These are phyloP conservation scores for Phlebiopsis flavidoalba DNA, from an alignment of 768 basidiomycete species.

Conservation along the genomic window DNA sequence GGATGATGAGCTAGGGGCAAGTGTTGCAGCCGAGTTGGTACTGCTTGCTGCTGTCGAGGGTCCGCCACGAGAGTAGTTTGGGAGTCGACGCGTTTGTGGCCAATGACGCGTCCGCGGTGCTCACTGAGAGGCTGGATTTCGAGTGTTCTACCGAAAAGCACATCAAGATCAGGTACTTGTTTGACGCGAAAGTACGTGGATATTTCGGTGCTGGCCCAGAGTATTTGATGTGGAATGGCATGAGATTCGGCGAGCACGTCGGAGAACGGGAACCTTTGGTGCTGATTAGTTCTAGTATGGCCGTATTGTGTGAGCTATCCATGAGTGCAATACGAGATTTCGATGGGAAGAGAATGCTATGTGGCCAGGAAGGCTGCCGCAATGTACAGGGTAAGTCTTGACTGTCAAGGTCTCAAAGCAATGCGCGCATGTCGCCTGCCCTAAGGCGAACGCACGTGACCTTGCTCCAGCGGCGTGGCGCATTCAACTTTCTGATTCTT, in stretches of 20 bases:
- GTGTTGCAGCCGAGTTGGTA: not conserved
- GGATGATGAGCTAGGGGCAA: not conserved
- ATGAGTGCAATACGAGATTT: too few species aligned
- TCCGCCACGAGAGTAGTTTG: slow-evolving; percentile 11
- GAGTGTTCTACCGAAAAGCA: not conserved
- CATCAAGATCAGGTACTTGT: slow-evolving; percentile 16
- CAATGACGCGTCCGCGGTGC: too few species aligned
- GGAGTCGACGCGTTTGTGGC: not conserved
- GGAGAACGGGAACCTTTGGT: slow-evolving; percentile 20
- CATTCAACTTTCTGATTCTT: too few species aligned
- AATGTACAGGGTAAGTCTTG: too few species aligned
- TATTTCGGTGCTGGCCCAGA: slow-evolving; percentile 65
- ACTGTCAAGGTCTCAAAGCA: too few species aligned
- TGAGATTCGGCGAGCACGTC: slow-evolving; percentile 58
- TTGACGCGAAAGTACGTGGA: slow-evolving; percentile 68
- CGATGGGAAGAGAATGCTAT: too few species aligned
- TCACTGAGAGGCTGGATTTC: too few species aligned
- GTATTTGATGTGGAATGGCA: slow-evolving; percentile 79
- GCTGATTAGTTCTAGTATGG: not conserved
- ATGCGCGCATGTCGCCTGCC: too few species aligned
- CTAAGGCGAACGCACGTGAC: too few species aligned
- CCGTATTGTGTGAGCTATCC: too few species aligned
- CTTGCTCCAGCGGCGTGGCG: too few species aligned
- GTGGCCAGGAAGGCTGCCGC: too few species aligned
- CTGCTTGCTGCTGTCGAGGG: not conserved